Percentiles rank a stretch among this genome's conserved stretches.
Evolutionary conservation across 2,329 filamentous ascomycete species (phyloP).

Genomic region (Alternaria sp.): DNA sequence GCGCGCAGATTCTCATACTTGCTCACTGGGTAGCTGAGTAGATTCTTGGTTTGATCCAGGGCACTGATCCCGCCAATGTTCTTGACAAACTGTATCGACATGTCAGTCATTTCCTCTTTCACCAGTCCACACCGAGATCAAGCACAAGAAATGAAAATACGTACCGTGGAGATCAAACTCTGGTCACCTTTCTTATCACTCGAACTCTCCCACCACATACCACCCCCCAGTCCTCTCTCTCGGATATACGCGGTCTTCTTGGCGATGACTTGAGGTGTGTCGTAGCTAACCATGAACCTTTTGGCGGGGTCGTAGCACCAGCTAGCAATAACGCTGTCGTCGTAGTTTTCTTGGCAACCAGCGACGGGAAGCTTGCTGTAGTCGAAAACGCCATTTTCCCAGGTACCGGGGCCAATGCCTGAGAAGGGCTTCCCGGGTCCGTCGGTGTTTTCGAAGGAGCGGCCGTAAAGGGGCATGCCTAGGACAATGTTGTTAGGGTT

Average conservation of each 20-base stretch:
- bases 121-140: not conserved
- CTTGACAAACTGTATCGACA: slow-evolving; percentile 53
- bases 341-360: slow-evolving; percentile 31
- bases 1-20: slow-evolving; percentile 72
- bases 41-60: slow-evolving; percentile 64
- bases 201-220: slow-evolving; percentile 50
- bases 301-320: slow-evolving; percentile 39
- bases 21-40: slow-evolving; percentile 67
- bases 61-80: slow-evolving; percentile 60
- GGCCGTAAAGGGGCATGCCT: slow-evolving; percentile 49
- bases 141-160: not conserved
- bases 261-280: slow-evolving; percentile 41
- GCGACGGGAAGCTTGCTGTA: slow-evolving; percentile 44
- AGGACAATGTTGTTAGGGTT: slow-evolving; percentile 44
- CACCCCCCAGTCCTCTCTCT: slow-evolving; percentile 41
- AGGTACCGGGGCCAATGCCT: slow-evolving; percentile 41
- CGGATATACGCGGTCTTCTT: slow-evolving; percentile 38
- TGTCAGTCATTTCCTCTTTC: slow-evolving; percentile 4
- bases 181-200: slow-evolving; percentile 40
- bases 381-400: slow-evolving; percentile 47
- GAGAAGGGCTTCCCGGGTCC: slow-evolving; percentile 42
- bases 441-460: slow-evolving; percentile 43
- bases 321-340: slow-evolving; percentile 32
- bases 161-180: slow-evolving; percentile 42
- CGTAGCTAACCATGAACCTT: slow-evolving; percentile 41